Base-by-base conservation (phyloP, 208 protist species). In the Crithidia mellificae region DNA sequence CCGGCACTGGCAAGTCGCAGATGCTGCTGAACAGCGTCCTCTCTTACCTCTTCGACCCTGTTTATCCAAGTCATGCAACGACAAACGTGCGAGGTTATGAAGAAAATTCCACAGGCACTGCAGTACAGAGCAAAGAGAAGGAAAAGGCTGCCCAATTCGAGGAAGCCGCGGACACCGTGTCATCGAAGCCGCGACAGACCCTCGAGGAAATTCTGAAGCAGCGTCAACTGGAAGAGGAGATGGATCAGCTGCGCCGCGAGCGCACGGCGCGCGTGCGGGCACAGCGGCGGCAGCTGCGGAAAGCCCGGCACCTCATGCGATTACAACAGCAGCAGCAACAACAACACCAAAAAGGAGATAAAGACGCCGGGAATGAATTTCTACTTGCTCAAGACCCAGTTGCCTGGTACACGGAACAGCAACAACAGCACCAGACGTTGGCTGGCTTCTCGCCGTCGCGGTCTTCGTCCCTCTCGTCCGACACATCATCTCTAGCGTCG, bases 1-100 rank as follows among this genome's bases (percentile, higher is more conserved):
- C 97, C 0, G 97, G 97, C 17, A 99, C 96, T 0, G 97, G 97
- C 7, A 98, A 98, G 67, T 96, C 97, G 12, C 91, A 98, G 36
- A 94, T 93, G 54, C 73, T 99, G 2, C 94, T 98, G 44, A 97
- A 90, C 72, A 74, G 81, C 51, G 84, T 87, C 17, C 80, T 96
- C 27, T 92, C 87, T 2, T 63, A 81, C 53, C 52, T 86, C 5
- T 96, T 84, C 58, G 74, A 82, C 17, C 68, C 74, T 4, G 56
- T 68, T 30, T 66, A 61, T 20, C 38, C 41, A 4, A 22, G 8
- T 24, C 27, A 14, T 0, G 27, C n/a, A 56, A 46, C 36, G 2
- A 43, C 32, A 15, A 41, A 17, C 6, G 44, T 36, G 15, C 1
- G 6, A 17, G 9, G 17, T 17, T 5, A 12, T 17, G 51, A 41